Percentiles rank a stretch among this genome's conserved stretches.
Evolutionary conservation across 164 flowering plant genomes (phyloP).

Genomic region (Hamamelis virginiana): DNA sequence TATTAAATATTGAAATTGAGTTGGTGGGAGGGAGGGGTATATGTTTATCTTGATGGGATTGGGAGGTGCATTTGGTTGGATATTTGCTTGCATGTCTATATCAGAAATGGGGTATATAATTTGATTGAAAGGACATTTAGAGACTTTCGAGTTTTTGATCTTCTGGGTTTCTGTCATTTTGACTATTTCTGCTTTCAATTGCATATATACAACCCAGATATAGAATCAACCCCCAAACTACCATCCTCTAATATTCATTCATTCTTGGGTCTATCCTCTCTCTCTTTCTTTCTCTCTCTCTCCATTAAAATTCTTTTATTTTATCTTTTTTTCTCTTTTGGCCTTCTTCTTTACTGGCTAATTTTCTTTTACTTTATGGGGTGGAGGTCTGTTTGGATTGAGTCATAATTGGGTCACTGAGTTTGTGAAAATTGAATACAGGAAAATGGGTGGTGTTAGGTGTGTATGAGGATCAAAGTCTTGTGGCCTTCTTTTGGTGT

Average conservation of each 20-base stretch:
- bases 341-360: not conserved
- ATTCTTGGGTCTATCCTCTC: conserved; percentile 16
- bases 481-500: conserved; percentile 10
- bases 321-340: conserved; percentile 10
- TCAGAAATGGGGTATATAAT: conserved; percentile 33
- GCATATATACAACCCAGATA: conserved; percentile 14
- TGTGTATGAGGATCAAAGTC: conserved; percentile 11
- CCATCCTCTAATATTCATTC: conserved; percentile 9
- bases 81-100: conserved; percentile 35
- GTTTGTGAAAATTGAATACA: conserved; percentile 4
- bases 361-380: not conserved
- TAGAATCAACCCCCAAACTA: conserved; percentile 4
- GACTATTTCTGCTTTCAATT: conserved; percentile 12
- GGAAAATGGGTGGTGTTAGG: conserved; percentile 9
- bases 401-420: not conserved
- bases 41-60: conserved; percentile 28
- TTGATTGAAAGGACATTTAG: conserved; percentile 42
- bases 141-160: conserved; percentile 20
- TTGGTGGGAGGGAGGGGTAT: conserved; percentile 9
- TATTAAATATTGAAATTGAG: not conserved
- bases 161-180: conserved; percentile 27
- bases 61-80: conserved; percentile 7
- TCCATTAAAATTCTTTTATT: conserved; percentile 1
- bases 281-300: conserved; percentile 3
- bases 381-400: not conserved